Conservation (phyloP, 1,284 basidiomycete species). For the Trichosporon faecale region DNA sequence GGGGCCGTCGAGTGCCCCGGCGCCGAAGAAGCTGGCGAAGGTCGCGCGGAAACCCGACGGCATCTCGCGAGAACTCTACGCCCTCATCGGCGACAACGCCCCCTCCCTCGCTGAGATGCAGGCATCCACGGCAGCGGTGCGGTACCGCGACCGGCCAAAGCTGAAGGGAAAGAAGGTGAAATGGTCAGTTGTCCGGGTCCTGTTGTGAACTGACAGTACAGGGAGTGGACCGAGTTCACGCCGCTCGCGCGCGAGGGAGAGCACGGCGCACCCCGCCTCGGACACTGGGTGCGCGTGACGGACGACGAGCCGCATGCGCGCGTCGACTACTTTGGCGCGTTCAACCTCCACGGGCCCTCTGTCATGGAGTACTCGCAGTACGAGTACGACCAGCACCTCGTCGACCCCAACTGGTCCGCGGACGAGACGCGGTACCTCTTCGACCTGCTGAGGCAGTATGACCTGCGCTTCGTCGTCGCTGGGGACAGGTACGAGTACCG, state of each 20-base stretch:
- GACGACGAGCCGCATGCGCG: constrained; percentile 36
- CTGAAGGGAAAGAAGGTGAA: constrained; percentile 55
- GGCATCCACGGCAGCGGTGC: constrained; percentile 56
- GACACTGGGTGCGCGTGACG: constrained; percentile 46
- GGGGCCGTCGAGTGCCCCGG: constrained; percentile 32
- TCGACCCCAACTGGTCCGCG: constrained; percentile 83
- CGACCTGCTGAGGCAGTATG: constrained; percentile 73
- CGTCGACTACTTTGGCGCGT: constrained; percentile 45
- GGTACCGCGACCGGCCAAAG: constrained; percentile 76
- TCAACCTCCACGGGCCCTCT: constrained; percentile 53
- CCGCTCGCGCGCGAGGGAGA: constrained; percentile 31
- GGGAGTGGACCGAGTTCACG: constrained; percentile 71
- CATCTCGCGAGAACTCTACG: constrained; percentile 87
- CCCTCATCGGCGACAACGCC: constrained; percentile 86
- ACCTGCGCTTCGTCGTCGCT: constrained; percentile 85
- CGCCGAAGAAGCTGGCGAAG: constrained; percentile 47
- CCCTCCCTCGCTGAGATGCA: constrained; percentile 63
- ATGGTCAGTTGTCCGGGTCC: constrained; percentile 55
- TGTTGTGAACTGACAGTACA: constrained; percentile 41
- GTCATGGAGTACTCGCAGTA: constrained; percentile 81
- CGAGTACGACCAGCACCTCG: constrained; percentile 77
- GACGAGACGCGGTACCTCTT: constrained; percentile 96
- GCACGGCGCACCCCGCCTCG: constrained; percentile 25
- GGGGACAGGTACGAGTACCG: constrained; percentile 80
- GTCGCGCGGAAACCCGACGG: constrained; percentile 68